A percentile compares a stretch with the other conserved stretches of the same genome.
Evolutionary conservation across 768 basidiomycete species (phyloP).

Genomic region (Phaeotremella fagi): DNA sequence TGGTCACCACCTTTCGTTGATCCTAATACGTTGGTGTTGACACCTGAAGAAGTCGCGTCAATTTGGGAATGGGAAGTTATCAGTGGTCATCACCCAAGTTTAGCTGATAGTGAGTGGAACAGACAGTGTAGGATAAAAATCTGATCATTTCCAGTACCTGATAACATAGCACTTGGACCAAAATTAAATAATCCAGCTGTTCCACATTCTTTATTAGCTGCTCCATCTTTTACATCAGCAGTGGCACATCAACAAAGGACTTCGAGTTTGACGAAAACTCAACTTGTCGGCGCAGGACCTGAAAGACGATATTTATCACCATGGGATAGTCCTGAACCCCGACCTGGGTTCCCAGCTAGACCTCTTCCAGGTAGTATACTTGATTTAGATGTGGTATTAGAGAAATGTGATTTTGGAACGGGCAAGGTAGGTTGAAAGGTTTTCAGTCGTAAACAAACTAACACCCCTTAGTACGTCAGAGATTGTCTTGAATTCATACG

Average conservation of each 20-base stretch:
- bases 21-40: slow-evolving; percentile 45
- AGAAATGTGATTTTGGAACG: slow-evolving; percentile 83
- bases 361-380: slow-evolving; percentile 77
- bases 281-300: slow-evolving; percentile 68
- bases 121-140: too few relatives aligned
- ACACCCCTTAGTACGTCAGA: slow-evolving; percentile 72
- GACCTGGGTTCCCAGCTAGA: slow-evolving; percentile 74
- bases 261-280: slow-evolving; percentile 50
- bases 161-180: slow-evolving; percentile 32
- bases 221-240: slow-evolving; percentile 17
- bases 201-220: slow-evolving; percentile 33
- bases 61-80: slow-evolving; percentile 96
- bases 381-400: slow-evolving; percentile 86
- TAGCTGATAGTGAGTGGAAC: slow-evolving; percentile 60
- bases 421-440: slow-evolving; percentile 48
- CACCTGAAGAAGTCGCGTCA: slow-evolving; percentile 65
- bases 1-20: slow-evolving; percentile 47
- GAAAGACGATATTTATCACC: slow-evolving; percentile 69
- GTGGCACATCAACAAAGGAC: slow-evolving; percentile 36
- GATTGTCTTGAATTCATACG: slow-evolving; percentile 93
- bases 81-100: slow-evolving; percentile 90
- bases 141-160: too few relatives aligned
- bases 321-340: slow-evolving; percentile 23
- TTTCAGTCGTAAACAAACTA: neutral
- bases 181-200: slow-evolving; percentile 44